Conservation (phyloP, 495 filamentous ascomycete genomes). For the Parathielavia appendiculata region DNA sequence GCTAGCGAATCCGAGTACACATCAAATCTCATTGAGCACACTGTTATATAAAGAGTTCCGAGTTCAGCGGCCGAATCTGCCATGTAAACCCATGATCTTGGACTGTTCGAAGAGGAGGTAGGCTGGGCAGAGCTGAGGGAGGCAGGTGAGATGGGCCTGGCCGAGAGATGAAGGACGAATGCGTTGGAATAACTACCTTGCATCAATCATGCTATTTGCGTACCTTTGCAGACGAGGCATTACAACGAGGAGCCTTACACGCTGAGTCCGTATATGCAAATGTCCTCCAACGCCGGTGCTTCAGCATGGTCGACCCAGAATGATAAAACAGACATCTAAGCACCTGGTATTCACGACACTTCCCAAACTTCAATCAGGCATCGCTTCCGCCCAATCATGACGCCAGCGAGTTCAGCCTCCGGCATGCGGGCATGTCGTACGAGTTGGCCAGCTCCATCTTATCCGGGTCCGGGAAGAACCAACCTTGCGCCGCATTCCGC, state of each 20-base stretch:
- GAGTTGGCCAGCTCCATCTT: slow-evolving; percentile 56
- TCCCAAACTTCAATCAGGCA: background rate
- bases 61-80: too few relatives aligned
- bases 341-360: background rate
- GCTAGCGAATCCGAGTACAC: too few relatives aligned
- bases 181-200: background rate
- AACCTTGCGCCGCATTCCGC: slow-evolving; percentile 77
- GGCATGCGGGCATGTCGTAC: slow-evolving; percentile 39
- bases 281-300: slow-evolving; percentile 4
- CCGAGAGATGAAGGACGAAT: too few relatives aligned
- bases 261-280: slow-evolving; percentile 12
- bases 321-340: slow-evolving; percentile 1
- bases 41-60: too few relatives aligned
- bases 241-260: background rate
- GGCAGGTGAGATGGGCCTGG: too few relatives aligned
- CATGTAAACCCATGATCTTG: too few relatives aligned
- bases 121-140: too few relatives aligned
- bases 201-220: background rate
- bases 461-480: slow-evolving; percentile 74
- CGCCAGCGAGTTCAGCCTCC: slow-evolving; percentile 31
- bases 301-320: background rate
- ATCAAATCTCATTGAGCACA: too few relatives aligned
- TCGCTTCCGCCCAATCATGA: background rate
- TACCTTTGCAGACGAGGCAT: background rate
- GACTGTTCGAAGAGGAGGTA: too few relatives aligned